Base-by-base conservation (phyloP, 768 basidiomycete species). In the Epithele typhae region DNA sequence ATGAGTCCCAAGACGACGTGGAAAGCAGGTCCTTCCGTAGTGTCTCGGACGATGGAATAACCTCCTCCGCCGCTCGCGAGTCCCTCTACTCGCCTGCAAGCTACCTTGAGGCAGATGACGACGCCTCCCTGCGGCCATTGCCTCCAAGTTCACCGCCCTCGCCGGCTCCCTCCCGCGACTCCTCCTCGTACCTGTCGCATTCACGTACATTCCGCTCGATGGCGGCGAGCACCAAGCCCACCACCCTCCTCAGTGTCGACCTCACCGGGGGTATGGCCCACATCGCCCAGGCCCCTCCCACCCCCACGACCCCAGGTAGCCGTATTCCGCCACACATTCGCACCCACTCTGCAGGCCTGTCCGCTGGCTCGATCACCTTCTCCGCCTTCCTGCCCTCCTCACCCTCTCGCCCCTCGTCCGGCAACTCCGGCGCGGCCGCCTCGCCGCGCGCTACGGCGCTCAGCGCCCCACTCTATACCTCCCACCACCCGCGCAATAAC, bases 401-500 rank as follows among this genome's bases (percentile, higher is more conserved):
- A n/a, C 47, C 53, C 14, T 51, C 52, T 3, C 67, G 66, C 14
- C 64, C 68, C 30, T 76, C 74, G 22, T 73, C 73, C 25, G 69
- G 75, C 21, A 70, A 76, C 18, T 65, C 68, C 8, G 50, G 27
- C 27, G 27, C 27, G 51, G 63, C 49, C 27, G 50, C 54, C 42
- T 51, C 59, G 54, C 6, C 49, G 52, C 47, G 42, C 30, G 45
- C 48, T 58, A 62, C 24, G 52, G 59, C 37, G n/a, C 73, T 86
- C 15, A 90, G 93, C 60, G 90, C 91, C 8, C 95, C 94, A 0
- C 75, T 87, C 27, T 92, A 95, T 62, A 92, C 92, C 0, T 70
- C 79, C n/a, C 92, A 91, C 44, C 92, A 97, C 67, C 94, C 95
- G 9, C 81, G 92, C 37, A 91, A 96, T 65, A 99, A 99, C 60